phyloP scores from a whole-genome alignment of 1,139 yeast genomes.

The Taphrina populina region DNA sequence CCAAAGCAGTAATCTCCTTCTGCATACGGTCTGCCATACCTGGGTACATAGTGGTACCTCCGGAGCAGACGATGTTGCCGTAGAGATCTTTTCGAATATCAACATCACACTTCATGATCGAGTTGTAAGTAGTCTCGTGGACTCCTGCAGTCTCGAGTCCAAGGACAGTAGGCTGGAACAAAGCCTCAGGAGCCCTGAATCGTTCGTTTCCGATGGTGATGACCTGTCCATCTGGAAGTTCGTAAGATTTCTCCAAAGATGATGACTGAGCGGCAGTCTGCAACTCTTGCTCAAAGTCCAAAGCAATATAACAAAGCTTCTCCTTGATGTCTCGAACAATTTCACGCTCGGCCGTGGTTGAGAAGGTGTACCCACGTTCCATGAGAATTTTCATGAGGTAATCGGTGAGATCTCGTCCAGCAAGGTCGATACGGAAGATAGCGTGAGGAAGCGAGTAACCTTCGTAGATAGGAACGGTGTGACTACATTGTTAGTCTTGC shows the following conservation, averaged over 20 bases:
- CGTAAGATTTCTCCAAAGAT: slow-evolving; percentile 97
- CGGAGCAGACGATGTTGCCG: slow-evolving; percentile 97
- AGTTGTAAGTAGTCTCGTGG: slow-evolving; percentile 99
- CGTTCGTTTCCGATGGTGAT: slow-evolving; percentile 99
- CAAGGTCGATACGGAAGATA: slow-evolving; percentile 96
- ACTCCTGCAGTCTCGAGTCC: slow-evolving; percentile 99
- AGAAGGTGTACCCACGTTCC: slow-evolving; percentile 98
- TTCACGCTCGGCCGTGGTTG: slow-evolving; percentile 99
- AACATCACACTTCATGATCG: slow-evolving; percentile 98
- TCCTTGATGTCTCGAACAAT: slow-evolving; percentile 99
- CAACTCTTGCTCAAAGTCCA: slow-evolving; percentile 96
- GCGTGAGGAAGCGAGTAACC: slow-evolving; percentile 99
- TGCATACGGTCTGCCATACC: slow-evolving; percentile 76
- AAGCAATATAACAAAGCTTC: slow-evolving; percentile 96
- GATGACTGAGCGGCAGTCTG: slow-evolving; percentile 99
- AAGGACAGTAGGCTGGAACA: slow-evolving; percentile 96
- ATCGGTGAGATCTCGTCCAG: slow-evolving; percentile 99
- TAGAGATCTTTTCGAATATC: slow-evolving; percentile 98
- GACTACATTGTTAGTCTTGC: slow-evolving; percentile 52
- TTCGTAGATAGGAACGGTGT: slow-evolving; percentile 99
- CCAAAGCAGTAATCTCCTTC: slow-evolving; percentile 57
- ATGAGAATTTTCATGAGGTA: slow-evolving; percentile 97
- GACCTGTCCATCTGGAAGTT: slow-evolving; percentile 99
- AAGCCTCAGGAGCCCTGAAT: slow-evolving; percentile 99
- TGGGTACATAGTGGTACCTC: slow-evolving; percentile 52